Percentiles rank a stretch among this genome's conserved stretches.
Conservation (phyloP, 768 basidiomycete species). For the Lactifluus piperatus region DNA sequence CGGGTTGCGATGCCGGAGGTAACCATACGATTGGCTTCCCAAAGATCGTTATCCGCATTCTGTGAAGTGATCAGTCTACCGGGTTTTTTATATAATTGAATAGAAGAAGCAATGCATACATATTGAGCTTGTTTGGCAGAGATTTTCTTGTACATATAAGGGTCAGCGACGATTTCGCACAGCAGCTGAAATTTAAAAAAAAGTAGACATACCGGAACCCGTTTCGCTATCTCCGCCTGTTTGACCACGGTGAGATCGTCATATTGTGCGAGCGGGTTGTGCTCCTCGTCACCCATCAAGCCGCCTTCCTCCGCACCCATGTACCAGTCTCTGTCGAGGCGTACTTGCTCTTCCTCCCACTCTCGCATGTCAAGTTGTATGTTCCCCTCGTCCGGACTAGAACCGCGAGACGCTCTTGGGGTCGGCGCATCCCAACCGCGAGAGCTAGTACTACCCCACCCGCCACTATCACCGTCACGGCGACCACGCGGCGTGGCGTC, state of each 20-base stretch:
- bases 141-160: conserved; percentile 48
- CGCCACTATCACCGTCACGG: conserved; percentile 45
- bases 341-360: conserved; percentile 96
- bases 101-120: conserved; percentile 38
- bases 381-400: conserved; percentile 58
- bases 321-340: conserved; percentile 95
- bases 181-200: neutral
- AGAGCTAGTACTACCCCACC: conserved; percentile 51
- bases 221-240: conserved; percentile 66
- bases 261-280: conserved; percentile 88
- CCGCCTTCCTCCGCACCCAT: conserved; percentile 83
- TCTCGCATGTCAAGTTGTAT: conserved; percentile 69
- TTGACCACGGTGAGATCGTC: conserved; percentile 71
- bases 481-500: conserved; percentile 77
- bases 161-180: conserved; percentile 20
- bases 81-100: neutral
- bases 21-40: conserved; percentile 98
- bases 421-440: conserved; percentile 80
- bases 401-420: conserved; percentile 55
- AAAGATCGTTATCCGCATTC: conserved; percentile 97
- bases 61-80: conserved; percentile 26
- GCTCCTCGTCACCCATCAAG: conserved; percentile 81
- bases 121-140: conserved; percentile 96
- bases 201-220: conserved; percentile 49
- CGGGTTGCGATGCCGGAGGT: conserved; percentile 92